Conservation (phyloP, 2,329 filamentous ascomycete species). For the Colletotrichum sp. region DNA sequence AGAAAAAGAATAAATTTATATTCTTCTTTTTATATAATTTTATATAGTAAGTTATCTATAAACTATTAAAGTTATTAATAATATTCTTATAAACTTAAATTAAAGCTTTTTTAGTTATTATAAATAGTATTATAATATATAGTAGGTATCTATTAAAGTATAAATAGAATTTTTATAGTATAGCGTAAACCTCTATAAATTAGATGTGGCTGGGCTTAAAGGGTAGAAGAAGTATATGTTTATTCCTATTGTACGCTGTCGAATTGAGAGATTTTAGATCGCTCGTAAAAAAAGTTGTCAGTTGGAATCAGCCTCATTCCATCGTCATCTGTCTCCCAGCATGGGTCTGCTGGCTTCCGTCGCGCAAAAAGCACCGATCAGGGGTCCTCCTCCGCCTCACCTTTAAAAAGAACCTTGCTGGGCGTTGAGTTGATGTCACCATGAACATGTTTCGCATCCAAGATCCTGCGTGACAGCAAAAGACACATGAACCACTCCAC, state of each 20-base stretch:
- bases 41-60: too few relatives aligned
- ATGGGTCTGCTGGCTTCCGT: background rate
- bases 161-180: too few relatives aligned
- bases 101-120: too few relatives aligned
- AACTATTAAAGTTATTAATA: too few relatives aligned
- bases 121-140: too few relatives aligned
- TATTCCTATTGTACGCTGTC: background rate
- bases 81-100: too few relatives aligned
- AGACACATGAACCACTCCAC: background rate
- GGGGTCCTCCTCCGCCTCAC: background rate
- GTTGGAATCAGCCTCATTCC: background rate
- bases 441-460: background rate
- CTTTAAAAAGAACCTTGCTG: background rate
- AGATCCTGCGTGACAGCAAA: background rate
- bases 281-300: background rate
- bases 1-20: too few relatives aligned
- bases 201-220: too few relatives aligned
- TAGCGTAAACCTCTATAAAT: too few relatives aligned
- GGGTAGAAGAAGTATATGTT: too few relatives aligned
- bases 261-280: background rate
- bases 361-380: background rate
- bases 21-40: too few relatives aligned
- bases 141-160: too few relatives aligned
- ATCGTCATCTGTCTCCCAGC: background rate
- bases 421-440: background rate